Percentiles rank a stretch among this genome's conserved stretches.
These are phyloP conservation scores for Helotiales sp. DNA, from an alignment of 2,329 filamentous ascomycete genomes.

Conservation along the genomic window DNA sequence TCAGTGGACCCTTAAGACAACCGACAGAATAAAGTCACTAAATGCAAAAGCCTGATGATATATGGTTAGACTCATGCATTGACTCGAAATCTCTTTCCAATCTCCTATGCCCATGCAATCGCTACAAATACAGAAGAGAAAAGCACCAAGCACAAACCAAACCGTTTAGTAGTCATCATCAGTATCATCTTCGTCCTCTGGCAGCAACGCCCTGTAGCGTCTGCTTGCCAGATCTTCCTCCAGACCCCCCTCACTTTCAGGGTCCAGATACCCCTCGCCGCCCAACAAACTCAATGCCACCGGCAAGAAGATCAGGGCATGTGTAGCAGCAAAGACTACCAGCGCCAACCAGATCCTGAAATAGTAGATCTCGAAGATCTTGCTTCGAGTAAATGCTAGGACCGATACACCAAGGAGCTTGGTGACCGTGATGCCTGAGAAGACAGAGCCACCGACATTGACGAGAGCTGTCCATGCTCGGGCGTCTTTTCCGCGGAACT, in stretches of 20 bases:
- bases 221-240: slow-evolving; percentile 86
- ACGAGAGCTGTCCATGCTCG: slow-evolving; percentile 91
- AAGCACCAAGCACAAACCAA: not conserved
- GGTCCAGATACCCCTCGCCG: slow-evolving; percentile 85
- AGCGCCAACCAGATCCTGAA: slow-evolving; percentile 95
- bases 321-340: slow-evolving; percentile 84
- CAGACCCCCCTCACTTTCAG: slow-evolving; percentile 83
- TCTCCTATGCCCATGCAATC: not conserved
- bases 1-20: too few species aligned
- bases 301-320: slow-evolving; percentile 89
- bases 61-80: not conserved
- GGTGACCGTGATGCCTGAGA: slow-evolving; percentile 94
- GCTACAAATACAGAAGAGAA: slow-evolving; percentile 5
- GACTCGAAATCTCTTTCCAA: not conserved
- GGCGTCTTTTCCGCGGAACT: slow-evolving; percentile 81
- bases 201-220: slow-evolving; percentile 76
- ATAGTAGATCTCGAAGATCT: slow-evolving; percentile 99
- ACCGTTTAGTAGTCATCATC: slow-evolving; percentile 37
- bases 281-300: slow-evolving; percentile 86
- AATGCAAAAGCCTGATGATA: too few species aligned
- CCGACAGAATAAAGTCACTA: not conserved
- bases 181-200: slow-evolving; percentile 72
- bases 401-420: slow-evolving; percentile 93
- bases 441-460: slow-evolving; percentile 92
- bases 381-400: slow-evolving; percentile 90